A percentile compares a stretch with the other conserved stretches of the same genome.
Evolutionary conservation across 805 yeast species (phyloP).

Genomic region (Candida andamanensis): DNA sequence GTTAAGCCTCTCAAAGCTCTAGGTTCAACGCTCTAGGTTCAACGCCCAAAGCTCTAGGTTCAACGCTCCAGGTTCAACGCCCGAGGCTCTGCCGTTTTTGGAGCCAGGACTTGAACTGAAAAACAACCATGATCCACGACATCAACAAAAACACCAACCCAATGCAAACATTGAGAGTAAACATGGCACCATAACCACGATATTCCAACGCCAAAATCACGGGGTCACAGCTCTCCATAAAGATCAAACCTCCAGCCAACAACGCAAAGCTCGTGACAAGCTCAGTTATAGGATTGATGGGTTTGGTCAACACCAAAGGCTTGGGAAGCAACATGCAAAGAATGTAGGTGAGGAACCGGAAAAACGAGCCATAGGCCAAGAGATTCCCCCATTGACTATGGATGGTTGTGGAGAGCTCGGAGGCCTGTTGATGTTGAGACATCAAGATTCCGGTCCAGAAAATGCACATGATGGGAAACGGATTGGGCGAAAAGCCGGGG

Average conservation of each 20-base stretch:
- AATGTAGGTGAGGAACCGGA: conserved; percentile 62
- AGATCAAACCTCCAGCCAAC: conserved; percentile 83
- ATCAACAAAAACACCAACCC: conserved; percentile 74
- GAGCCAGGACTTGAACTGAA: conserved; percentile 54
- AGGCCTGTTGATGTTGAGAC: conserved; percentile 92
- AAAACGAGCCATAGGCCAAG: conserved; percentile 74
- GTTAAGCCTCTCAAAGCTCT: too few species aligned
- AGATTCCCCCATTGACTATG: conserved; percentile 93
- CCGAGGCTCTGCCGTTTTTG: too few species aligned
- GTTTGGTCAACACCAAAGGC: conserved; percentile 29
- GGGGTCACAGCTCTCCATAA: conserved; percentile 89
- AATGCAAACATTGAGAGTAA: conserved; percentile 80
- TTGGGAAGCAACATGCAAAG: conserved; percentile 42
- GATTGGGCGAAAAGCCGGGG: conserved; percentile 86
- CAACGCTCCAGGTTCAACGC: too few species aligned
- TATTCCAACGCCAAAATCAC: conserved; percentile 70
- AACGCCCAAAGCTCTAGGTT: too few species aligned
- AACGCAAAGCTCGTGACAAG: conserved; percentile 72
- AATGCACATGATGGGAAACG: conserved; percentile 88
- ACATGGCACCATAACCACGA: conserved; percentile 79
- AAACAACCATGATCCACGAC: conserved; percentile 80
- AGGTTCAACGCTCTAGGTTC: too few species aligned
- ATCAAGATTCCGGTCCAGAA: conserved; percentile 95
- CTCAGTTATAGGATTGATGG: conserved; percentile 78
- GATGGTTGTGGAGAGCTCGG: conserved; percentile 66